phyloP scores from a whole-genome alignment of 352 stramenopile genomes.

The Globisporangium cederbergense region DNA sequence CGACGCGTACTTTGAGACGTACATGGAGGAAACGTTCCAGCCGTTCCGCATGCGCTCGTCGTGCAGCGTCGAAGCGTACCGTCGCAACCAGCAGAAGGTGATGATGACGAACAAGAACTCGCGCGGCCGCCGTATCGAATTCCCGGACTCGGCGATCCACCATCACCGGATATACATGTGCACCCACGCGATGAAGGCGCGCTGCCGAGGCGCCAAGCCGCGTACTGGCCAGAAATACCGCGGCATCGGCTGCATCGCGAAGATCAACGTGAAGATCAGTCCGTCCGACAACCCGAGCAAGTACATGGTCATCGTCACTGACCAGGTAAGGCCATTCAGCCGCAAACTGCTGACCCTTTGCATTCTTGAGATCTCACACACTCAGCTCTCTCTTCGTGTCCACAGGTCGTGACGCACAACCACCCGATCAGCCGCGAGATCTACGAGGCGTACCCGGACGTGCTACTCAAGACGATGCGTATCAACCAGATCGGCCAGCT shows the following conservation, averaged over 20 bases:
- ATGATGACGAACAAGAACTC: conserved; percentile 89
- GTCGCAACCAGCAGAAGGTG: conserved; percentile 83
- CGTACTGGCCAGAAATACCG: conserved; percentile 79
- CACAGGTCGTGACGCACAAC: conserved; percentile 82
- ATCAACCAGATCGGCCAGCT: conserved; percentile 54
- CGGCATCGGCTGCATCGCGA: conserved; percentile 80
- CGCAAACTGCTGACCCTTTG: not conserved
- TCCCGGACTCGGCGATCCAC: conserved; percentile 76
- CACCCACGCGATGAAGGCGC: conserved; percentile 84
- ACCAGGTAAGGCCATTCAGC: conserved; percentile 42
- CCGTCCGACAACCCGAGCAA: conserved; percentile 76
- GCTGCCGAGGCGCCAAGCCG: conserved; percentile 70
- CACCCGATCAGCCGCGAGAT: conserved; percentile 82
- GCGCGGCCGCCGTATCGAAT: conserved; percentile 71
- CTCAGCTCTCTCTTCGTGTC: not conserved
- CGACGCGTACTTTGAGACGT: conserved; percentile 84
- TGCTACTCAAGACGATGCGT: conserved; percentile 82
- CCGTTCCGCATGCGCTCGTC: conserved; percentile 84
- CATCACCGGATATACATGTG: conserved; percentile 90
- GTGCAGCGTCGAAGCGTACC: conserved; percentile 79
- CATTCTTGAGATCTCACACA: not conserved
- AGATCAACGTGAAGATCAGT: conserved; percentile 88
- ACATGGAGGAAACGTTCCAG: conserved; percentile 88
- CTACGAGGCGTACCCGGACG: conserved; percentile 82
- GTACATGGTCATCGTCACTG: conserved; percentile 87